Conservation (phyloP, 176 grass and related monocot genomes). For the Miscanthus lutarioriparius region DNA sequence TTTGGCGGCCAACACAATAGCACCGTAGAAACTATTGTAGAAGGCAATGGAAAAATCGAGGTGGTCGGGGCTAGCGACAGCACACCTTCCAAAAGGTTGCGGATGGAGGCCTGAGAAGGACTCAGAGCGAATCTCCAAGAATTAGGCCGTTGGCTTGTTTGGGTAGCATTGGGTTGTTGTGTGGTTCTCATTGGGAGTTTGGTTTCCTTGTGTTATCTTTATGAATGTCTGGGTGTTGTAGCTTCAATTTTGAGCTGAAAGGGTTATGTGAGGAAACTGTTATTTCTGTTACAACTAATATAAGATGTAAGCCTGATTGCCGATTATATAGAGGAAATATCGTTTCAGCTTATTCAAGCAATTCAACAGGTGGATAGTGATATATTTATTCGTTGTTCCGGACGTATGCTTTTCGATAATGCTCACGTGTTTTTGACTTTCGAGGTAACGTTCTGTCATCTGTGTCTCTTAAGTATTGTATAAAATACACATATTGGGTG, state of each 20-base stretch:
- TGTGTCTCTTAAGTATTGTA: neutral
- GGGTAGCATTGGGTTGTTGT: neutral
- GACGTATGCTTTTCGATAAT: conserved; percentile 2
- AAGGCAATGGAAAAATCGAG: conserved; percentile 9
- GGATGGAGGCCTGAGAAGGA: conserved; percentile 37
- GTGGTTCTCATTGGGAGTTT: conserved; percentile 13
- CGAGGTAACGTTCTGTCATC: neutral
- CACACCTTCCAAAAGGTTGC: conserved; percentile 44
- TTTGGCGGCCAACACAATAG: conserved; percentile 36
- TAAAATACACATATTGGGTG: neutral
- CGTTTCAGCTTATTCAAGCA: neutral
- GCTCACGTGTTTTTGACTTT: conserved; percentile 10
- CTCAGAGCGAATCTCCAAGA: conserved; percentile 1
- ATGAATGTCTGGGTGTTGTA: conserved; percentile 9
- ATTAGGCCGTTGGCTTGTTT: neutral
- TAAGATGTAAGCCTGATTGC: conserved; percentile 24
- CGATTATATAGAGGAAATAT: neutral
- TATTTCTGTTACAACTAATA: neutral
- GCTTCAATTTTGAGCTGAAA: conserved; percentile 21
- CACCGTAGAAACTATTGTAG: conserved; percentile 22
- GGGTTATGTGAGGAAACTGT: neutral
- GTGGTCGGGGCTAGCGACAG: conserved; percentile 21
- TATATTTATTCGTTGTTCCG: conserved; percentile 5
- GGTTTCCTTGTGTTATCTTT: conserved; percentile 5
- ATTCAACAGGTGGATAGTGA: neutral